phyloP scores from a whole-genome alignment of 176 grass and related monocot genomes.

The Metroxylon sagu region DNA sequence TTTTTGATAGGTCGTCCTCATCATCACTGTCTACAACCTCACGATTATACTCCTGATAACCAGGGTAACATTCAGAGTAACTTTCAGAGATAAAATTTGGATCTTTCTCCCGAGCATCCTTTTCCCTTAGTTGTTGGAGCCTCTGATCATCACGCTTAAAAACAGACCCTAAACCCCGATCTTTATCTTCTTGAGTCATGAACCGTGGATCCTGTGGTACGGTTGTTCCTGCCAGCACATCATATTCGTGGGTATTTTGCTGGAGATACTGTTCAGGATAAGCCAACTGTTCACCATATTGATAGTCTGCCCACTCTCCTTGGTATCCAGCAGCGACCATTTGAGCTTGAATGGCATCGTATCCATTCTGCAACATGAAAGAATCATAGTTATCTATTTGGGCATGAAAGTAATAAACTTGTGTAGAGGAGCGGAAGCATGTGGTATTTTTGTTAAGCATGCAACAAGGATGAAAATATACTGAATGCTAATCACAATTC shows the following conservation, averaged over 20 bases:
- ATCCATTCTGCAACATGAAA: constrained; percentile 49
- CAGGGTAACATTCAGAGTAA: constrained; percentile 99
- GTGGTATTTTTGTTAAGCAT: too few species aligned
- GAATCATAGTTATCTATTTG: neutral
- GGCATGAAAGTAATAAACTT: too few species aligned
- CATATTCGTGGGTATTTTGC: constrained; percentile 53
- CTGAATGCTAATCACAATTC: too few species aligned
- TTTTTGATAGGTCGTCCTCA: constrained; percentile 91
- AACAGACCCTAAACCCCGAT: constrained; percentile 85
- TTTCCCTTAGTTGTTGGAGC: constrained; percentile 79
- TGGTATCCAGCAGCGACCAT: constrained; percentile 71
- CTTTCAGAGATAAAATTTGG: constrained; percentile 98
- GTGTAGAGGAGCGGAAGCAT: too few species aligned
- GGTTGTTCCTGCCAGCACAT: constrained; percentile 42
- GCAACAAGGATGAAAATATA: too few species aligned
- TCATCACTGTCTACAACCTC: constrained; percentile 81
- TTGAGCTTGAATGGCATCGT: constrained; percentile 80
- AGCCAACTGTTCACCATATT: constrained; percentile 56
- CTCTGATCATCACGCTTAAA: constrained; percentile 92
- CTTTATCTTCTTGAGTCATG: constrained; percentile 59
- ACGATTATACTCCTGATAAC: constrained; percentile 83
- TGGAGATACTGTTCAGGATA: constrained; percentile 77
- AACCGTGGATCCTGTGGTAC: constrained; percentile 52
- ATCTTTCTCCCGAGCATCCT: constrained; percentile 78
- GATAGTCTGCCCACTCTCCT: constrained; percentile 69